These are phyloP conservation scores for Neurospora sp. DNA, from an alignment of 495 filamentous ascomycete genomes.

Conservation along the genomic window DNA sequence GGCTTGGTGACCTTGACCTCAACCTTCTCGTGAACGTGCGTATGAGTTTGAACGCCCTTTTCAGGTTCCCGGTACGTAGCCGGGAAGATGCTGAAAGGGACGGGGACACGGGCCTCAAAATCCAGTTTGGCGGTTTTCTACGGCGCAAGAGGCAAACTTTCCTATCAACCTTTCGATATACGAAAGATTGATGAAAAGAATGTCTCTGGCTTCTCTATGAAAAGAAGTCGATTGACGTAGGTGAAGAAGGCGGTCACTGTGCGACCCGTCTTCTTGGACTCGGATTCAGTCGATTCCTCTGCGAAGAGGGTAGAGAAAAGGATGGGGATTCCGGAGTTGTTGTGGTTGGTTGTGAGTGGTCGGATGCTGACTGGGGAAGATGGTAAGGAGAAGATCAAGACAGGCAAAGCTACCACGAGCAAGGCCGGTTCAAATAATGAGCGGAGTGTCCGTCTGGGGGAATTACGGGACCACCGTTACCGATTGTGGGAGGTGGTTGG, in stretches of 20 bases:
- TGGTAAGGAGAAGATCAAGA: constrained; percentile 19
- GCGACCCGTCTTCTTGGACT: constrained; percentile 27
- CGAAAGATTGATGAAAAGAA: constrained; percentile 95
- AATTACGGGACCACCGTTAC: neutral
- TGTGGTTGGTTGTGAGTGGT: constrained; percentile 20
- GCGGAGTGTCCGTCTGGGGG: constrained; percentile 8
- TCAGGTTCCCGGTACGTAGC: constrained; percentile 92
- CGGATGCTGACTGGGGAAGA: constrained; percentile 7
- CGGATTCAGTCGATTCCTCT: constrained; percentile 19
- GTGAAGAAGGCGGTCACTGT: constrained; percentile 24
- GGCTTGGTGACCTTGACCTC: constrained; percentile 68
- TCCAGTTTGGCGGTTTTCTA: constrained; percentile 90
- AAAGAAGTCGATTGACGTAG: constrained; percentile 39
- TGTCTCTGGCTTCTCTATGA: constrained; percentile 59
- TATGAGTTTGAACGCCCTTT: constrained; percentile 64
- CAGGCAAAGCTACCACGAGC: constrained; percentile 14
- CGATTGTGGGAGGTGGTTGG: neutral
- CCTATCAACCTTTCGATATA: constrained; percentile 86
- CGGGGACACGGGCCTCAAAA: constrained; percentile 98
- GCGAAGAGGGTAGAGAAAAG: constrained; percentile 6
- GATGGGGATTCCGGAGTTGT: constrained; percentile 7
- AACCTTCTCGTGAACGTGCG: constrained; percentile 66
- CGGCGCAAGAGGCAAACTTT: constrained; percentile 60
- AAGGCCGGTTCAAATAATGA: constrained; percentile 25
- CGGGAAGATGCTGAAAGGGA: constrained; percentile 99